Base-by-base conservation (phyloP, 495 filamentous ascomycete species). In the Penicillium odoratum region DNA sequence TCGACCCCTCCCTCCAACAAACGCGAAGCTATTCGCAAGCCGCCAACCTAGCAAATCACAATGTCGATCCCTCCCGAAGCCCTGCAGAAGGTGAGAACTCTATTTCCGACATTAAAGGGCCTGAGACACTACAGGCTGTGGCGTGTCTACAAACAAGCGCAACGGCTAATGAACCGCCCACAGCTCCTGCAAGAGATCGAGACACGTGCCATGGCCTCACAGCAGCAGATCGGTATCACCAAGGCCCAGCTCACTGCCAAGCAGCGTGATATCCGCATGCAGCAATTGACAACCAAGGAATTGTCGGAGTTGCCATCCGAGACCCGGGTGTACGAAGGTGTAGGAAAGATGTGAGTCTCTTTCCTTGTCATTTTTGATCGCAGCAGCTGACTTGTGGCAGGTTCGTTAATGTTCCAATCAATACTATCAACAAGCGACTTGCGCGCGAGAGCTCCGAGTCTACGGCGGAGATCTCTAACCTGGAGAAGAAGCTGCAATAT, bases 31-130 rank as follows among this genome's bases (percentile, higher is more conserved):
- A 26, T 31, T 34, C 53, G 34, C 42, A 50, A 50, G 36, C 43
- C 45, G 44, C 34, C 29, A 29, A 36, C 46, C 7, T 31, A 40
- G 21, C 43, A 36, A 45, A 53, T 45, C 69, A 82, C 63, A 57
- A 98, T 98, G 94, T 95, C 94, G 60, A 93, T 98, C 65, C 88
- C 93, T 56, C 96, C 94, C 68, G 91, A 97, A 81, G 92, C 93
- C 63, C 78, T 98, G 58, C 89, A 96, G 73, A 97, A 97, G 87
- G 94, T 92, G 64, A 68, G 36, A 11, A 30, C 4, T 5, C 11
- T 16, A 4, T 40, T 40, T 4, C 38, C 13, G 13, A 15, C 38
- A 40, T 40, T 5, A 0, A 40, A 4, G 38, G 5, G 7, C 7
- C 13, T 40, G 38, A 4, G n/a, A 5, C 0, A 11, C 16, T 16